Percentiles rank a stretch among this genome's conserved stretches.
These are phyloP conservation scores for Nitzschia sp. DNA, from an alignment of 108 stramenopile species.

Conservation along the genomic window DNA sequence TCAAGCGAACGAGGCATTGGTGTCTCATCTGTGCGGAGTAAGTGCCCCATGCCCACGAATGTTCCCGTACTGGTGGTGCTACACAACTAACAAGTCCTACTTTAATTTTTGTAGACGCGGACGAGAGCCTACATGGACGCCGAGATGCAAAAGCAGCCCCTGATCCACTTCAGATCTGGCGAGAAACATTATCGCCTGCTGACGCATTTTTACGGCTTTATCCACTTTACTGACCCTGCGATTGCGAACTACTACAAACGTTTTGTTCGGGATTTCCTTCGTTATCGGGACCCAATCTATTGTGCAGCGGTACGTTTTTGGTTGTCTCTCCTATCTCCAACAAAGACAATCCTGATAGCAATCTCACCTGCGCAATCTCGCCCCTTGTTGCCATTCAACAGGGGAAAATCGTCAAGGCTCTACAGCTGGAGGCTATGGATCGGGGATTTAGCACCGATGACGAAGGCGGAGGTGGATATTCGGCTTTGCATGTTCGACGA, in stretches of 20 bases:
- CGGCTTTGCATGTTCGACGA: constrained; percentile 82
- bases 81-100: no score
- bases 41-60: constrained; percentile 4
- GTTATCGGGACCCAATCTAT: constrained; percentile 79
- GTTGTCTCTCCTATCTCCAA: background rate
- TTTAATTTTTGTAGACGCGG: background rate
- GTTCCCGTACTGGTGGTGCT: no score
- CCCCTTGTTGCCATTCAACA: no score
- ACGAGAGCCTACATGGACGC: constrained; percentile 13
- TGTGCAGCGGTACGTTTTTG: constrained; percentile 57
- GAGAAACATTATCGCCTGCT: constrained; percentile 67
- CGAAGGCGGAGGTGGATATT: constrained; percentile 68
- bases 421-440: constrained; percentile 58
- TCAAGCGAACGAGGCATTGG: constrained; percentile 6
- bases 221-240: constrained; percentile 70
- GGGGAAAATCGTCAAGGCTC: constrained; percentile 70
- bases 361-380: background rate
- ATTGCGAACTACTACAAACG: constrained; percentile 76
- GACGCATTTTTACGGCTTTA: constrained; percentile 80
- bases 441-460: constrained; percentile 54
- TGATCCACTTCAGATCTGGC: constrained; percentile 72
- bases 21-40: constrained; percentile 37
- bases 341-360: background rate
- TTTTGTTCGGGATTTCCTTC: constrained; percentile 83
- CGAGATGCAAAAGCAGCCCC: constrained; percentile 42